Conservation (phyloP, 768 basidiomycete genomes). For the Tylopilus cervinicoccineus region DNA sequence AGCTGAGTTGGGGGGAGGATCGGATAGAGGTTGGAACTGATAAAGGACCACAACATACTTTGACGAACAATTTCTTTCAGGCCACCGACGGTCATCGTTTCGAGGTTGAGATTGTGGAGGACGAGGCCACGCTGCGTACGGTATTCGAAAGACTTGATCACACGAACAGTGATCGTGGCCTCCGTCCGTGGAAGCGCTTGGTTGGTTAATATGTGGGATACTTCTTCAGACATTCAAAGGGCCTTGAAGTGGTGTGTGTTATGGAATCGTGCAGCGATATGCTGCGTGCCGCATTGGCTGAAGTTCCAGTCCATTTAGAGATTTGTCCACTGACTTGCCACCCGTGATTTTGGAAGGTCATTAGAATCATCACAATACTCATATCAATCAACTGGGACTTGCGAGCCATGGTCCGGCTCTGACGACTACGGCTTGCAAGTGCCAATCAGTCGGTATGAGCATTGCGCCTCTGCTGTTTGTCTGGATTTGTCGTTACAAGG, state of each 20-base stretch:
- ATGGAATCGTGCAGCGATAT: not conserved
- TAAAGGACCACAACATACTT: slow-evolving; percentile 41
- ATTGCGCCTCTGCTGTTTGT: too few species aligned
- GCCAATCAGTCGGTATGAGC: too few species aligned
- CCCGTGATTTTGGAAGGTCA: too few species aligned
- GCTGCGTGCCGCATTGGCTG: not conserved
- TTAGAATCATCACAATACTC: too few species aligned
- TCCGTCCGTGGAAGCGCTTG: slow-evolving; percentile 61
- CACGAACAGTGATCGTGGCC: slow-evolving; percentile 84
- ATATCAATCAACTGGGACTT: too few species aligned
- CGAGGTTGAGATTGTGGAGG: slow-evolving; percentile 76
- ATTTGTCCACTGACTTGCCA: too few species aligned
- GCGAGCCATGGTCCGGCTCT: too few species aligned
- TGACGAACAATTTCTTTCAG: slow-evolving; percentile 70
- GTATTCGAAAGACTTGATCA: slow-evolving; percentile 94
- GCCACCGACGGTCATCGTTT: slow-evolving; percentile 68
- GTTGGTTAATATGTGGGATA: slow-evolving; percentile 55
- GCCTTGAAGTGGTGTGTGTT: not conserved
- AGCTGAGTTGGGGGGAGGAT: slow-evolving; percentile 40
- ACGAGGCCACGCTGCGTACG: slow-evolving; percentile 88
- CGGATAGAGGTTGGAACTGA: not conserved
- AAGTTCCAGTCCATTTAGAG: too few species aligned
- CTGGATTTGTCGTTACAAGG: too few species aligned
- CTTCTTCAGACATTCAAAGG: slow-evolving; percentile 30
- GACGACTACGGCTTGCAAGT: too few species aligned